These are phyloP conservation scores for Parastagonospora nodorum DNA, from an alignment of 2,329 filamentous ascomycete species.

Conservation along the genomic window DNA sequence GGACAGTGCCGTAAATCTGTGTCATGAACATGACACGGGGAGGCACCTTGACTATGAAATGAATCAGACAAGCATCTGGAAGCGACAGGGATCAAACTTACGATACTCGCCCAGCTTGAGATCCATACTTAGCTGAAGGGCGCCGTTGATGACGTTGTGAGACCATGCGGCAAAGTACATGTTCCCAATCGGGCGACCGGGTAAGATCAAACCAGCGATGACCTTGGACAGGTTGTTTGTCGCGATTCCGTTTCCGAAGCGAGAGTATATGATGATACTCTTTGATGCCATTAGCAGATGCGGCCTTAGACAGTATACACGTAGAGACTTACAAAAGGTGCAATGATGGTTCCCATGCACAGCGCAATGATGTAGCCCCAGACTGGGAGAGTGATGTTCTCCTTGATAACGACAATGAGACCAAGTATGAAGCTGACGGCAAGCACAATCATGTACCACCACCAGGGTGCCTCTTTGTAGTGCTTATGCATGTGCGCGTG, in stretches of 20 bases:
- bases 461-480: conserved; percentile 19
- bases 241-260: conserved; percentile 19
- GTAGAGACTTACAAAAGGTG: conserved; percentile 14
- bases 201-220: conserved; percentile 16
- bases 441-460: conserved; percentile 19
- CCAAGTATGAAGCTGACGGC: conserved; percentile 17
- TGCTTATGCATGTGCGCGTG: conserved; percentile 16
- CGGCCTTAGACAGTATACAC: not conserved
- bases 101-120: conserved; percentile 19
- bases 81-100: not conserved
- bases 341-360: conserved; percentile 9
- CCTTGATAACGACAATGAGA: conserved; percentile 16
- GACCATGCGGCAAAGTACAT: conserved; percentile 22
- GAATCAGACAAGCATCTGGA: not conserved
- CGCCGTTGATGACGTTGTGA: conserved; percentile 15
- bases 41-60: conserved; percentile 15
- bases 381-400: conserved; percentile 16
- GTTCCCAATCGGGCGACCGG: conserved; percentile 17
- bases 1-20: conserved; percentile 17
- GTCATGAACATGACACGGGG: conserved; percentile 21
- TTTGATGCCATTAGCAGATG: not conserved
- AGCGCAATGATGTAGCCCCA: conserved; percentile 19
- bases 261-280: conserved; percentile 17
- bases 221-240: conserved; percentile 22
- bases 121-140: conserved; percentile 17